Evolutionary conservation across 441 rosid genomes (phyloP).

Genomic region (Arabidopsis hybrid): DNA sequence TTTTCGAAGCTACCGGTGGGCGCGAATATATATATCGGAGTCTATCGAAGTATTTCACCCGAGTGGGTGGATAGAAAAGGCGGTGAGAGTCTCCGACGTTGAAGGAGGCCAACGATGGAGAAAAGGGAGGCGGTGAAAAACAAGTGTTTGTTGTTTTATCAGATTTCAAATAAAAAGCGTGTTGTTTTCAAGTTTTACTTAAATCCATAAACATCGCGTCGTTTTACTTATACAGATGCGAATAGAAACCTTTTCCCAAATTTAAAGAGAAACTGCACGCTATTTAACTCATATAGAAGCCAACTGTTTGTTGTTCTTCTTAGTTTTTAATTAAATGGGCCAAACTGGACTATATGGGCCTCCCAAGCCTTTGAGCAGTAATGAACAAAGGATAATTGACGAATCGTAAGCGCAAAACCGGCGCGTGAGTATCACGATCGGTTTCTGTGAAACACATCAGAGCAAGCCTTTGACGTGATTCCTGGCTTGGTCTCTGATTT

Average conservation of each 20-base stretch:
- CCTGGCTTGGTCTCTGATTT: conserved; percentile 57
- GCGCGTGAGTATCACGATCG: not conserved
- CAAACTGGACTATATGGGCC: too few species aligned
- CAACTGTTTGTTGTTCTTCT: conserved; percentile 28
- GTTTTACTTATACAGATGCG: not conserved
- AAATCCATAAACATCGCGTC: not conserved
- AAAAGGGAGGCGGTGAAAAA: conserved; percentile 9
- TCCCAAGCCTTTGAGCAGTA: not conserved
- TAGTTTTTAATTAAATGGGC: conserved; percentile 3
- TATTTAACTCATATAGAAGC: not conserved
- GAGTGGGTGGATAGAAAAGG: not conserved
- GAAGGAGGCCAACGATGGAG: not conserved
- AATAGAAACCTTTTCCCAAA: not conserved
- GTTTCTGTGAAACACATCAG: conserved; percentile 26
- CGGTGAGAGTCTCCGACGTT: conserved; percentile 41
- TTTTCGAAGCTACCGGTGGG: not conserved
- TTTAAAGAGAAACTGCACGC: not conserved
- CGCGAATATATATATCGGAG: not conserved
- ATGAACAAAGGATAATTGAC: not conserved
- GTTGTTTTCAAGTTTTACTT: not conserved
- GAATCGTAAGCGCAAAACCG: not conserved
- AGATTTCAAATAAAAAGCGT: conserved; percentile 29
- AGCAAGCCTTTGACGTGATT: conserved; percentile 64
- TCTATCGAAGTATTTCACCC: not conserved
- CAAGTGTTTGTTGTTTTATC: conserved; percentile 16